These are phyloP conservation scores for Fomitopsis betulina DNA, from an alignment of 1,284 basidiomycete genomes.

Conservation along the genomic window DNA sequence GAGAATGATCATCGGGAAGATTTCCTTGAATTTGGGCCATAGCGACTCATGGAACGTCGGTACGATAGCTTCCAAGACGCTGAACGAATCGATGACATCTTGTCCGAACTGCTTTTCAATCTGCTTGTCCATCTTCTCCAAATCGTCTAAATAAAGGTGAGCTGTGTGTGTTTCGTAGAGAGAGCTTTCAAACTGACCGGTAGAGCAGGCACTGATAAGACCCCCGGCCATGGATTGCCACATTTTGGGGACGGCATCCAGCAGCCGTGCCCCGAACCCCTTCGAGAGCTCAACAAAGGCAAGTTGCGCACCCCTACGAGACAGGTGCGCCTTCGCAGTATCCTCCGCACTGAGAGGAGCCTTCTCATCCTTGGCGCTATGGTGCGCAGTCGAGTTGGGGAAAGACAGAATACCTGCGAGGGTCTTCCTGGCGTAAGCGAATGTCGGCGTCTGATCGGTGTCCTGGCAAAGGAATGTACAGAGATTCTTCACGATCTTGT, in stretches of 20 bases:
- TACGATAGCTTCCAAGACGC: slow-evolving; percentile 81
- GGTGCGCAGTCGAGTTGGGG: slow-evolving; percentile 31
- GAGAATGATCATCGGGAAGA: slow-evolving; percentile 75
- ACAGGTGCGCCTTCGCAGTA: slow-evolving; percentile 50
- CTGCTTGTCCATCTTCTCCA: slow-evolving; percentile 51
- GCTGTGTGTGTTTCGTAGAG: neutral
- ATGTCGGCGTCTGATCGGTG: slow-evolving; percentile 84
- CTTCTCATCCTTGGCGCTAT: slow-evolving; percentile 47
- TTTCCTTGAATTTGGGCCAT: slow-evolving; percentile 61
- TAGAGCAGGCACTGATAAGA: slow-evolving; percentile 63
- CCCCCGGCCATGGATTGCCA: slow-evolving; percentile 92
- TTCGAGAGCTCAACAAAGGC: slow-evolving; percentile 80
- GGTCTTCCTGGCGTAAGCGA: slow-evolving; percentile 58
- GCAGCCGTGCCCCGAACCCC: slow-evolving; percentile 72
- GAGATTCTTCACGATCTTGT: slow-evolving; percentile 97
- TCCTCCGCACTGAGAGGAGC: slow-evolving; percentile 39
- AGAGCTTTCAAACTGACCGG: slow-evolving; percentile 40
- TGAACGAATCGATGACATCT: slow-evolving; percentile 90
- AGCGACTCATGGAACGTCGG: slow-evolving; percentile 74
- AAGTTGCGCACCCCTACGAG: slow-evolving; percentile 80
- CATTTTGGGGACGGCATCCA: slow-evolving; percentile 83
- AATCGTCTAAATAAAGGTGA: slow-evolving; percentile 36
- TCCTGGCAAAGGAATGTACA: slow-evolving; percentile 98
- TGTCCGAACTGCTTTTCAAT: slow-evolving; percentile 80
- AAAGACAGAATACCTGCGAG: slow-evolving; percentile 80